Evolutionary conservation across 768 basidiomycete genomes (phyloP).

Genomic region (Mrakia hoshinonis): DNA sequence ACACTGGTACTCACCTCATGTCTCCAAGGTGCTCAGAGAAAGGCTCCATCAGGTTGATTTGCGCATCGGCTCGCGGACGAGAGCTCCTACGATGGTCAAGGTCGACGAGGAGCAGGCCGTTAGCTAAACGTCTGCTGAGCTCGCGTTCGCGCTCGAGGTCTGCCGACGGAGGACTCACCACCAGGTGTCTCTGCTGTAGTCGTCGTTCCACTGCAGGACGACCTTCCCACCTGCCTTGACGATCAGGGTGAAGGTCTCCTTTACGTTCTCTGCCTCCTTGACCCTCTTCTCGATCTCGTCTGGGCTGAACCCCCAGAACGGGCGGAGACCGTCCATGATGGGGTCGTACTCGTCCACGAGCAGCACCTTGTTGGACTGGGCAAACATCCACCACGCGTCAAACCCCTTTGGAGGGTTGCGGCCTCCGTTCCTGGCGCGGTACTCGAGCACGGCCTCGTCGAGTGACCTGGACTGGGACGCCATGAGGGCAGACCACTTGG

Average conservation of each 20-base stretch:
- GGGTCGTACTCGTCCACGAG: slow-evolving; percentile 40
- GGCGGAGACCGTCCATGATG: slow-evolving; percentile 39
- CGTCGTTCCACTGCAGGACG: slow-evolving; percentile 42
- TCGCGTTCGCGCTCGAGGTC: not conserved
- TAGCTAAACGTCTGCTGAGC: not conserved
- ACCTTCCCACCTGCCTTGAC: slow-evolving; percentile 40
- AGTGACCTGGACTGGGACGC: slow-evolving; percentile 71
- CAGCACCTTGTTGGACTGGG: slow-evolving; percentile 35
- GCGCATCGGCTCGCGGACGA: slow-evolving; percentile 40
- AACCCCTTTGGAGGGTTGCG: slow-evolving; percentile 82
- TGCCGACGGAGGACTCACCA: slow-evolving; percentile 29
- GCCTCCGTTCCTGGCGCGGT: slow-evolving; percentile 59
- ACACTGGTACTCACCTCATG: slow-evolving; percentile 37
- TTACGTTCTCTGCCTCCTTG: slow-evolving; percentile 37
- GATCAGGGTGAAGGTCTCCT: slow-evolving; percentile 42
- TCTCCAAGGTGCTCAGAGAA: slow-evolving; percentile 37
- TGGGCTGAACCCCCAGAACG: slow-evolving; percentile 39
- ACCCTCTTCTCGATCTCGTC: slow-evolving; percentile 37
- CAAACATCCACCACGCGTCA: slow-evolving; percentile 46
- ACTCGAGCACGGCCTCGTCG: slow-evolving; percentile 68
- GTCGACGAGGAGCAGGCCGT: not conserved
- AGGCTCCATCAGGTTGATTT: slow-evolving; percentile 43
- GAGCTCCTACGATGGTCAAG: slow-evolving; percentile 30
- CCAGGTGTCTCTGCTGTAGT: slow-evolving; percentile 41
- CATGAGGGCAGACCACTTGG: slow-evolving; percentile 58